phyloP scores from a whole-genome alignment of 164 flowering plant genomes.

The Annona cherimola region DNA sequence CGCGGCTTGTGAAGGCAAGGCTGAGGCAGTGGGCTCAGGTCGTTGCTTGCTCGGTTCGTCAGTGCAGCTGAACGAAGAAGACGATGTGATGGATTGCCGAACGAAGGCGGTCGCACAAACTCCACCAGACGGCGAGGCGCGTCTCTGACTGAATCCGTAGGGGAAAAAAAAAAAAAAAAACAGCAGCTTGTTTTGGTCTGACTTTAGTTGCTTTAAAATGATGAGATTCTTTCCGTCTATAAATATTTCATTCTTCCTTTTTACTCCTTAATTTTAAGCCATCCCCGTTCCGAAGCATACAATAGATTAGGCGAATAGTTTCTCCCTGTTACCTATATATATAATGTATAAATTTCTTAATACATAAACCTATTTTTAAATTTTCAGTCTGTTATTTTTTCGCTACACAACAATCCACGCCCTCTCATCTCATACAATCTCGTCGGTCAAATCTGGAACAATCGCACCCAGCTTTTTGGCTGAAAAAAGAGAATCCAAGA shows the following conservation, averaged over 20 bases:
- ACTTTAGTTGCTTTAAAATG: background rate
- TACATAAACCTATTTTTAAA: too few species aligned
- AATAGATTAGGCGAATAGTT: too few species aligned
- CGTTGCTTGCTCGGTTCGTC: conserved; percentile 69
- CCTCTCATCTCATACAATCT: too few species aligned
- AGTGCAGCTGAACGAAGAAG: conserved; percentile 18
- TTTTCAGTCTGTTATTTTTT: too few species aligned
- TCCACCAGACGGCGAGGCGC: background rate
- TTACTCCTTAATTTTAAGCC: too few species aligned
- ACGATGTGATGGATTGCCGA: background rate
- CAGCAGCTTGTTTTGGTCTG: background rate
- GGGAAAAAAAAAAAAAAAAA: background rate
- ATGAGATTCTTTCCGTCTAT: background rate
- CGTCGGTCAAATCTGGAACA: too few species aligned
- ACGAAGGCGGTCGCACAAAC: background rate
- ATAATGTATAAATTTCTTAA: too few species aligned
- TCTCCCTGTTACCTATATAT: too few species aligned
- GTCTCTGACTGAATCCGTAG: background rate
- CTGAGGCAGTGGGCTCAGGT: conserved; percentile 77
- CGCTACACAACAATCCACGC: too few species aligned
- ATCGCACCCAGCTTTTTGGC: too few species aligned
- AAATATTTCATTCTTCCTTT: background rate
- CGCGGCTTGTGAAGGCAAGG: conserved; percentile 58
- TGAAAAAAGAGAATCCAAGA: too few species aligned
- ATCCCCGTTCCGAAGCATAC: too few species aligned